These are phyloP conservation scores for Cystoisospora suis DNA, from an alignment of 169 alveolate species.

Conservation along the genomic window DNA sequence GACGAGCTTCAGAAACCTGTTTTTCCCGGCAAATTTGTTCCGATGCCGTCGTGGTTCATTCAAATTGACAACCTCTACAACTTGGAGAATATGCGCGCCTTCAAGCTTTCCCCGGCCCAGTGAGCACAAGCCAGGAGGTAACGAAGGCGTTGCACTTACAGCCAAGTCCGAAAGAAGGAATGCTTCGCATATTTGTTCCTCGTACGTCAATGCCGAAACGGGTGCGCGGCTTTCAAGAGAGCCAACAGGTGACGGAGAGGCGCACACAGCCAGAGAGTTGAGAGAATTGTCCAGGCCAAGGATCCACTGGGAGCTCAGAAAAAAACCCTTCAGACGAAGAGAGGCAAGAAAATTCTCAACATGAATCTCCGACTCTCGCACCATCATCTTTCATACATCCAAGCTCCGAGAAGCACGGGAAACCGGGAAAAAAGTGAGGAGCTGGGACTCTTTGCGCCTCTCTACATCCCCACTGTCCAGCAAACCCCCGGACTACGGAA, in stretches of 20 bases:
- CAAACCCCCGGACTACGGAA: too few relatives aligned
- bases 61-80: not conserved
- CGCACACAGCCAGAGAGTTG: not conserved
- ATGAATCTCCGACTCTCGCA: too few relatives aligned
- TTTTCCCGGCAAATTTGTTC: not conserved
- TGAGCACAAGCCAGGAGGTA: not conserved
- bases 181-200: not conserved
- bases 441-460: too few relatives aligned
- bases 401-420: too few relatives aligned
- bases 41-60: slow-evolving; percentile 8
- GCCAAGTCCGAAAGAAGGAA: slow-evolving; percentile 19
- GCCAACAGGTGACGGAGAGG: not conserved
- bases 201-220: not conserved
- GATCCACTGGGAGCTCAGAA: too few relatives aligned
- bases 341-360: too few relatives aligned
- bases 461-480: too few relatives aligned
- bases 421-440: too few relatives aligned
- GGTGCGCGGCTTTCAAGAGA: not conserved
- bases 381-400: too few relatives aligned
- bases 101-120: not conserved
- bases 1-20: slow-evolving; percentile 31
- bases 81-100: slow-evolving; percentile 8
- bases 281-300: too few relatives aligned
- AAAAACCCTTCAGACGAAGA: too few relatives aligned
- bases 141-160: slow-evolving; percentile 3